Evolutionary conservation across 768 basidiomycete genomes (phyloP).

Genomic region (Psilocybe azurescens): DNA sequence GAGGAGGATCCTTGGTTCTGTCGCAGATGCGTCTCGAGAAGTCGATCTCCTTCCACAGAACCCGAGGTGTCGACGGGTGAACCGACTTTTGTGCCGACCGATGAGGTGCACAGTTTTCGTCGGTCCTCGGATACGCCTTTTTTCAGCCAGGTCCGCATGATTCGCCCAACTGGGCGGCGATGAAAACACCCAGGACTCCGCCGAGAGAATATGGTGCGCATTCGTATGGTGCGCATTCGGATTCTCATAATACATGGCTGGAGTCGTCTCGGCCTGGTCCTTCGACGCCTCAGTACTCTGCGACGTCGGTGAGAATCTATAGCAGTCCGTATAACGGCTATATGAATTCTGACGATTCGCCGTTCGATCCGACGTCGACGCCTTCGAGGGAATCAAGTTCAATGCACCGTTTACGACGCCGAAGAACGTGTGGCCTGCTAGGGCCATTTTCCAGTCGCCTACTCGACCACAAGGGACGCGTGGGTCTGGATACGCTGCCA

Average conservation of each 20-base stretch:
- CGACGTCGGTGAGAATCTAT: constrained; percentile 44
- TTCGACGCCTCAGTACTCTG: constrained; percentile 54
- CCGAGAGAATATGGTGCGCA: too few relatives aligned
- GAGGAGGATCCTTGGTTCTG: constrained; percentile 88
- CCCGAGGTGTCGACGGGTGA: constrained; percentile 44
- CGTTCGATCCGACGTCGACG: constrained; percentile 81
- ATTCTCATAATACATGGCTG: constrained; percentile 43
- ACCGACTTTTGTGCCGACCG: constrained; percentile 74
- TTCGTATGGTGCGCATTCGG: constrained; percentile 29
- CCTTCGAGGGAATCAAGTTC: constrained; percentile 78
- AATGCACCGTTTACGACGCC: constrained; percentile 63
- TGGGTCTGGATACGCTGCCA: background rate
- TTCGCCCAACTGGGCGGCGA: constrained; percentile 61
- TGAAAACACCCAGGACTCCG: constrained; percentile 54
- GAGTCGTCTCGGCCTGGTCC: constrained; percentile 60
- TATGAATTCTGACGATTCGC: constrained; percentile 49
- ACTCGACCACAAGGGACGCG: constrained; percentile 48
- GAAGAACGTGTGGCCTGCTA: constrained; percentile 55
- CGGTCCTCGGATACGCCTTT: constrained; percentile 58
- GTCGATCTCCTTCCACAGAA: constrained; percentile 46
- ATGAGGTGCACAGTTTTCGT: constrained; percentile 49
- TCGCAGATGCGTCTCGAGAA: constrained; percentile 52
- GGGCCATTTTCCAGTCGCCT: constrained; percentile 51
- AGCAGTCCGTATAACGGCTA: constrained; percentile 39
- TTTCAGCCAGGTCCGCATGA: constrained; percentile 60